These are phyloP conservation scores for Cryptococcus sp. DNA, from an alignment of 1,284 basidiomycete genomes.

Conservation along the genomic window DNA sequence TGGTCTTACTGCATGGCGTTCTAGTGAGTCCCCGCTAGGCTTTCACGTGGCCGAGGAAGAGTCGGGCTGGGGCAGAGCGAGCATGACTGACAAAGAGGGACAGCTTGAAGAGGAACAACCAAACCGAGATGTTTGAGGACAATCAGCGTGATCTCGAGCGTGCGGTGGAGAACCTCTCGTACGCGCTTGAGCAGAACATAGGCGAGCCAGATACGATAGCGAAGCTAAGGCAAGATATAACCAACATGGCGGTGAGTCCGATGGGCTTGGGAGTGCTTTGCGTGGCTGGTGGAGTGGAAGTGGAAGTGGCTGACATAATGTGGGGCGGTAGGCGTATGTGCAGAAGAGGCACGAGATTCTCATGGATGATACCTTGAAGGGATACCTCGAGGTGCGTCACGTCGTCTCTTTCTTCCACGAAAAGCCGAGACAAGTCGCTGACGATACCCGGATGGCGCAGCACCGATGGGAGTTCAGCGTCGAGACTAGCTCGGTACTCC, in stretches of 20 bases:
- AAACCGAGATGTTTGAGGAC: slow-evolving; percentile 95
- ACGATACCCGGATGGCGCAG: slow-evolving; percentile 3
- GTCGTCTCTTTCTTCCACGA: background rate
- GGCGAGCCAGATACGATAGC: slow-evolving; percentile 74
- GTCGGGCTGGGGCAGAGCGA: background rate
- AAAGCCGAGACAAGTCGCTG: background rate
- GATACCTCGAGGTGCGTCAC: slow-evolving; percentile 76
- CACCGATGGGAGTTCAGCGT: slow-evolving; percentile 51
- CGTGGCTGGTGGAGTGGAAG: too few species aligned
- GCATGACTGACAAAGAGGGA: background rate
- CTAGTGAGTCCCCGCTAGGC: slow-evolving; percentile 55
- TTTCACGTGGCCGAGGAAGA: background rate
- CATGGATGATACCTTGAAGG: slow-evolving; percentile 86
- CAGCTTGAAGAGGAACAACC: slow-evolving; percentile 68
- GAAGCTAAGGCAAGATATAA: slow-evolving; percentile 81
- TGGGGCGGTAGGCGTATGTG: slow-evolving; percentile 70
- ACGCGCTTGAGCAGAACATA: slow-evolving; percentile 84
- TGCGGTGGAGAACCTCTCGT: slow-evolving; percentile 91
- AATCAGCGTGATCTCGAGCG: slow-evolving; percentile 94
- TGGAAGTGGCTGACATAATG: background rate
- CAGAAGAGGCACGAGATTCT: slow-evolving; percentile 94
- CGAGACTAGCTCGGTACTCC: background rate
- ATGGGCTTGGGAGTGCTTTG: slow-evolving; percentile 9
- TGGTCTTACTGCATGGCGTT: slow-evolving; percentile 99
- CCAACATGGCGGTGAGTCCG: slow-evolving; percentile 76